phyloP scores from a whole-genome alignment of 73 alveolate genomes.

The Uronychia binucleata region DNA sequence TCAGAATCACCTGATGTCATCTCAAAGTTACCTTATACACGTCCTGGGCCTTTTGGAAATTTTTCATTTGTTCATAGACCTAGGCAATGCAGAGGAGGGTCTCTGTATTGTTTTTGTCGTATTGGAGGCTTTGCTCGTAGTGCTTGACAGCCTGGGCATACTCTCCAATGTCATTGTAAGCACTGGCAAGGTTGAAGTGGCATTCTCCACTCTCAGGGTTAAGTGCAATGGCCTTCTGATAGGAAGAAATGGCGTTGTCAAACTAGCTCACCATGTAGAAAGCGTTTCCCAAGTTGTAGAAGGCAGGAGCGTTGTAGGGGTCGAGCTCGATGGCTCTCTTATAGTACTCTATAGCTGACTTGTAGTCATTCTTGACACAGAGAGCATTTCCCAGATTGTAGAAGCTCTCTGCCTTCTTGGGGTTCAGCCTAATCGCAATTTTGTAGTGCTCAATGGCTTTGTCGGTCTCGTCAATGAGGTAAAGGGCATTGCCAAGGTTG shows the following conservation, averaged over 20 bases:
- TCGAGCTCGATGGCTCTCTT: conserved; percentile 54
- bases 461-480: conserved; percentile 56
- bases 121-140: conserved; percentile 4
- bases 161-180: conserved; percentile 60
- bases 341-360: conserved; percentile 54
- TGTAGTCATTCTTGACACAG: conserved; percentile 61
- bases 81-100: neutral
- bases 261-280: conserved; percentile 56
- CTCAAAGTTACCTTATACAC: neutral
- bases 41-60: neutral
- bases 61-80: neutral
- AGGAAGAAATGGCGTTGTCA: conserved; percentile 56
- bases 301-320: conserved; percentile 73
- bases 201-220: conserved; percentile 75
- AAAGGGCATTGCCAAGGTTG: conserved; percentile 71
- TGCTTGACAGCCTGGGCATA: conserved; percentile 52
- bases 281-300: conserved; percentile 76
- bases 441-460: conserved; percentile 62
- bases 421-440: conserved; percentile 58
- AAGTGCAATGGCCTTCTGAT: conserved; percentile 54
- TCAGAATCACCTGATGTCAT: neutral
- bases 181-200: conserved; percentile 66
- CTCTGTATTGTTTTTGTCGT: neutral
- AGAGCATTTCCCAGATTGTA: conserved; percentile 78
- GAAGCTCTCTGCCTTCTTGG: conserved; percentile 63